A percentile compares a stretch with the other conserved stretches of the same genome.
phyloP scores from a whole-genome alignment of 2,329 filamentous ascomycete genomes.

The Microcyclospora tardicrescens region DNA sequence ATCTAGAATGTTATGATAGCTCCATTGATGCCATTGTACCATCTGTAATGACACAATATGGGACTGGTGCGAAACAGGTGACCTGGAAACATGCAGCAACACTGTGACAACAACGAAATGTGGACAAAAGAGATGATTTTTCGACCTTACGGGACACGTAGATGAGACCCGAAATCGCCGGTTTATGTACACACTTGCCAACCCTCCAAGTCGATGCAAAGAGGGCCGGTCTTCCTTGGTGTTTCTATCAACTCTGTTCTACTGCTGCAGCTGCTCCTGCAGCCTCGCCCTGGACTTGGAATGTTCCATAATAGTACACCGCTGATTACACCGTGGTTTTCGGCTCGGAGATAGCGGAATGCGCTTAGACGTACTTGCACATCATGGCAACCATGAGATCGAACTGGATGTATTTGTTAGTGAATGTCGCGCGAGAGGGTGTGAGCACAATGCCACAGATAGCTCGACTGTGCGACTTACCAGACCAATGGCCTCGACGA shows the following conservation, averaged over 20 bases:
- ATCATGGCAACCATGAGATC: slow-evolving; percentile 87
- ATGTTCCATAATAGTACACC: slow-evolving; percentile 1
- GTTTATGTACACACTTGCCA: no score
- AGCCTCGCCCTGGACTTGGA: not conserved
- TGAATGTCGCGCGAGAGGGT: not conserved
- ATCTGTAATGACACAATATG: no score
- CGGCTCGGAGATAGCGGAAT: not conserved
- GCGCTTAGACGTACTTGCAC: slow-evolving; percentile 49
- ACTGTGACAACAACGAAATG: no score
- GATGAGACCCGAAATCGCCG: no score
- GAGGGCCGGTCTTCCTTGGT: not conserved
- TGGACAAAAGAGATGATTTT: no score
- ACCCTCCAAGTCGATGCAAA: no score
- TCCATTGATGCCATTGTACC: no score
- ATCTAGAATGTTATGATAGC: no score
- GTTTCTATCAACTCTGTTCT: not conserved
- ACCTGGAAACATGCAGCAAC: no score
- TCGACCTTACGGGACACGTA: no score
- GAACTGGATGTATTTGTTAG: slow-evolving; percentile 34
- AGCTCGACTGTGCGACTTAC: slow-evolving; percentile 2
- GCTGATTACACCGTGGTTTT: not conserved
- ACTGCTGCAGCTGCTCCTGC: not conserved
- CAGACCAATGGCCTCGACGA: slow-evolving; percentile 76
- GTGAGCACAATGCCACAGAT: not conserved
- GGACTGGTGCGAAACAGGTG: no score